Evolutionary conservation across 345 rosid genomes (phyloP).

Genomic region (Sisymbrium altissimum): DNA sequence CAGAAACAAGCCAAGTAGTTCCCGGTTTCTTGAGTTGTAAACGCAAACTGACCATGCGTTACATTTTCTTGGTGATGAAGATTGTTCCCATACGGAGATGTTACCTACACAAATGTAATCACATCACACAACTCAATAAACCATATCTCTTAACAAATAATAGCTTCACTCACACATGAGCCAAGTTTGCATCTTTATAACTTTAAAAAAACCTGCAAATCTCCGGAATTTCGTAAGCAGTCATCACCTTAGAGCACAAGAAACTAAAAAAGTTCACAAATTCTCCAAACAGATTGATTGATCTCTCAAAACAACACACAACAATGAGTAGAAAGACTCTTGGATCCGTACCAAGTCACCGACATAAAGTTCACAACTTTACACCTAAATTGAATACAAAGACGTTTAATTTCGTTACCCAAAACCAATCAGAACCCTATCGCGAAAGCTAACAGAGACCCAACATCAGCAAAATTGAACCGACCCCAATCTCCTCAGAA

Average conservation of each 20-base stretch:
- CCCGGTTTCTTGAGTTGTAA: constrained; percentile 81
- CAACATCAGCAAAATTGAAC: no score
- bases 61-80: constrained; percentile 70
- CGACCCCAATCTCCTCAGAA: no score
- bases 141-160: background rate
- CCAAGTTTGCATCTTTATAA: background rate
- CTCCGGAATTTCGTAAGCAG: background rate
- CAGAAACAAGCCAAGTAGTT: constrained; percentile 82
- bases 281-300: no score
- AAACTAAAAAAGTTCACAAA: no score
- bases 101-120: constrained; percentile 43
- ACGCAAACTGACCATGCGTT: constrained; percentile 87
- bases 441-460: background rate
- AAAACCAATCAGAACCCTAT: background rate
- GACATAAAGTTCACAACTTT: background rate
- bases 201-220: background rate
- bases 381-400: background rate
- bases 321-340: background rate
- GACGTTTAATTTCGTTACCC: background rate
- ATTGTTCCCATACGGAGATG: constrained; percentile 78
- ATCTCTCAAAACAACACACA: constrained; percentile 1
- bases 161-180: background rate
- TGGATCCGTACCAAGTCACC: constrained; percentile 2
- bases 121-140: background rate
- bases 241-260: background rate